Evolutionary conservation across 1,284 basidiomycete species (phyloP).

Genomic region (Ceratorhiza oryzae-sativae): DNA sequence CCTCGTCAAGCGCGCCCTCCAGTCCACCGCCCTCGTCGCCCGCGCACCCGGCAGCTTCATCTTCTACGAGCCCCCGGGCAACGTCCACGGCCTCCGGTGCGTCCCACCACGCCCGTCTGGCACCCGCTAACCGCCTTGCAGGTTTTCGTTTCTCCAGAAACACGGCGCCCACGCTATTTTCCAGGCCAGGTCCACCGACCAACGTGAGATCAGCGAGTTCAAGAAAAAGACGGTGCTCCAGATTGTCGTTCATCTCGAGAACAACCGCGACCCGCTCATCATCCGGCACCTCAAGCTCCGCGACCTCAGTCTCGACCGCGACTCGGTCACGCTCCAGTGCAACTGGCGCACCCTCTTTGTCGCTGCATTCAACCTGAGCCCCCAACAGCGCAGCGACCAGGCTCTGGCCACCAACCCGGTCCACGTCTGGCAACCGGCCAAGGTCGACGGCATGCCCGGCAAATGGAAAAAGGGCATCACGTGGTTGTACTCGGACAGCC

Average conservation of each 20-base stretch:
- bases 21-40: constrained; percentile 14
- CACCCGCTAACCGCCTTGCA: background rate
- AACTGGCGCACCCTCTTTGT: constrained; percentile 25
- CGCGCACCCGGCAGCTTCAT: constrained; percentile 36
- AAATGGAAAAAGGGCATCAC: constrained; percentile 32
- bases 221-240: constrained; percentile 24
- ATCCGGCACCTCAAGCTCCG: constrained; percentile 28
- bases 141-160: constrained; percentile 35
- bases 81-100: constrained; percentile 28
- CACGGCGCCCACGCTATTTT: constrained; percentile 28
- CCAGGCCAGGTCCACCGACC: constrained; percentile 10
- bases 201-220: constrained; percentile 10
- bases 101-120: constrained; percentile 1
- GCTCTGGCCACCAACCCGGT: constrained; percentile 4
- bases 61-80: constrained; percentile 19
- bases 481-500: constrained; percentile 31
- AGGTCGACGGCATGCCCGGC: constrained; percentile 30
- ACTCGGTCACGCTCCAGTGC: constrained; percentile 30
- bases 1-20: constrained; percentile 31
- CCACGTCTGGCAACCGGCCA: constrained; percentile 31
- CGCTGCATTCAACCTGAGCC: constrained; percentile 11
- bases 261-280: constrained; percentile 29
- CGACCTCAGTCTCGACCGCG: constrained; percentile 18
- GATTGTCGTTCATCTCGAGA: constrained; percentile 26
- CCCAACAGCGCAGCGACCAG: constrained; percentile 22